phyloP scores from a whole-genome alignment of 129 eudicot species.

The Artemisia tridentata region DNA sequence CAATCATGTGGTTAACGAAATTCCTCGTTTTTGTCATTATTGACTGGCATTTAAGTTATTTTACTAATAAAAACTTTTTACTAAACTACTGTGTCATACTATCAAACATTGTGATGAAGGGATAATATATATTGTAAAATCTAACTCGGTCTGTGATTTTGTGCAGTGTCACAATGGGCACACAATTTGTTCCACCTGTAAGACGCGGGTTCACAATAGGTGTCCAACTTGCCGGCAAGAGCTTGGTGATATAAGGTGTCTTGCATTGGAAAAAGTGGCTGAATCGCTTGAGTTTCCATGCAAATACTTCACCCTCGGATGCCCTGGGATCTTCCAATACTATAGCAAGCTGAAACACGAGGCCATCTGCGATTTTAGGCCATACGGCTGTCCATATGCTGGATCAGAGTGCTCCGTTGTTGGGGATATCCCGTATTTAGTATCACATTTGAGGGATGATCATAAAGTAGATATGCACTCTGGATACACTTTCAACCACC shows the following conservation, averaged over 20 bases:
- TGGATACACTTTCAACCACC: constrained; percentile 74
- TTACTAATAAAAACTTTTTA: not conserved
- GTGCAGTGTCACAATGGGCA: constrained; percentile 41
- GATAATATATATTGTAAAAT: not conserved
- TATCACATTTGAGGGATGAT: constrained; percentile 71
- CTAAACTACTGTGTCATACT: not conserved
- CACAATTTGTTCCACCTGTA: constrained; percentile 16
- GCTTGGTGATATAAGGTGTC: constrained; percentile 15
- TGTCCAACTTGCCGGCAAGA: constrained; percentile 19
- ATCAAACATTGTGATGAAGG: too few relatives aligned
- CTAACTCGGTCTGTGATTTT: not conserved
- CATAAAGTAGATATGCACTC: constrained; percentile 84
- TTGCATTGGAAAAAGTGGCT: constrained; percentile 20
- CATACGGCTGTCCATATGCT: constrained; percentile 75
- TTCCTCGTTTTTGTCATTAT: too few relatives aligned
- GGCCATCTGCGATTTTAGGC: constrained; percentile 62
- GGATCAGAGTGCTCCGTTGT: constrained; percentile 74
- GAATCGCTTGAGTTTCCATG: constrained; percentile 19
- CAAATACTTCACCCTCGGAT: constrained; percentile 41
- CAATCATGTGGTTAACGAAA: not conserved
- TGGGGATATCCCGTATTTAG: constrained; percentile 67
- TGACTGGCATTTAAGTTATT: too few relatives aligned
- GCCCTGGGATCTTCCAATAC: constrained; percentile 70
- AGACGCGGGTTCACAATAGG: constrained; percentile 11
- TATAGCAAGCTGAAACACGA: constrained; percentile 77